Conservation (phyloP, 306 rosid genomes). For the Phaseolus lunatus region DNA sequence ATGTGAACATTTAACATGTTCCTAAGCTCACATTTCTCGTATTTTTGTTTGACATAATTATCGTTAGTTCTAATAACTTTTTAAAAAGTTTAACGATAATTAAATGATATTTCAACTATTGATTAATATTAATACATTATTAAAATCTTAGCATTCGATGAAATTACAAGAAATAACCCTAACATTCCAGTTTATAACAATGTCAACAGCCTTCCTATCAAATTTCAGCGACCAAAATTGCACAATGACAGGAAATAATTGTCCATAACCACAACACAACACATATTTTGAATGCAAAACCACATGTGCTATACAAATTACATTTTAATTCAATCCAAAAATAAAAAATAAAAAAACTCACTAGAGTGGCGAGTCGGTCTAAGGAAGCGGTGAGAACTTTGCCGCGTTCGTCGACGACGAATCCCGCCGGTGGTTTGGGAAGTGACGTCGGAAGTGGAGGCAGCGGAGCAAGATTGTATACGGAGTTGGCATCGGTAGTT, state of each 20-base stretch:
- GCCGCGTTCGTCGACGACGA: conserved; percentile 78
- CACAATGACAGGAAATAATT: background rate
- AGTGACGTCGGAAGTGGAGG: conserved; percentile 57
- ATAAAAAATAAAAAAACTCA: no score
- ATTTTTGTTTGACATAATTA: background rate
- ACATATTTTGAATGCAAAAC: background rate
- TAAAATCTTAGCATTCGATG: background rate
- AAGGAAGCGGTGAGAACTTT: conserved; percentile 65
- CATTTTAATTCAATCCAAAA: background rate
- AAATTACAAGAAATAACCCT: background rate
- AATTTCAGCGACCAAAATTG: background rate
- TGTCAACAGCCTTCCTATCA: conserved; percentile 4
- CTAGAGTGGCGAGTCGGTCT: conserved; percentile 73
- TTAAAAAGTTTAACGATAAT: no score
- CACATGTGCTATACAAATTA: background rate
- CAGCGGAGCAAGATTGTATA: conserved; percentile 41
- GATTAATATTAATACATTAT: no score
- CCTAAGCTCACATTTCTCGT: background rate
- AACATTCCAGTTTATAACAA: conserved; percentile 10
- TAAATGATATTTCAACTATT: background rate
- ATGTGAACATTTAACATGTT: background rate
- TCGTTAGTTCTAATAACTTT: background rate
- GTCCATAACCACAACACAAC: background rate
- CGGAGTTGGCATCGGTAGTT: conserved; percentile 6
- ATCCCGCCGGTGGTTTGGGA: conserved; percentile 91